Evolutionary conservation across 2,329 filamentous ascomycete species (phyloP).

Genomic region (Neonectria punicea): DNA sequence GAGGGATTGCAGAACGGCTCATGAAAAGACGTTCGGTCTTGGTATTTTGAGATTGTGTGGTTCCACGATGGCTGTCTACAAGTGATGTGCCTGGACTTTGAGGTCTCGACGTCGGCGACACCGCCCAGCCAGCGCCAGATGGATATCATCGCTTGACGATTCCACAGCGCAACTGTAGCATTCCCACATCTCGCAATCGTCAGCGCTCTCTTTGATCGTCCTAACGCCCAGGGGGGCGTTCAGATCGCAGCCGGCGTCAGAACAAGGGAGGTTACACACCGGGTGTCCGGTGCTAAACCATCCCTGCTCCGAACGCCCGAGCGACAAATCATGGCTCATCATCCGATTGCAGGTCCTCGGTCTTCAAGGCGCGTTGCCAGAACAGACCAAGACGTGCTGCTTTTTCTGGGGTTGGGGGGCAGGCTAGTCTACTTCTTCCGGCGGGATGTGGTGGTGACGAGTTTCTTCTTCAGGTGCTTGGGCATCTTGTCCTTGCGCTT

Average conservation of each 20-base stretch:
- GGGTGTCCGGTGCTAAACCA: conserved; percentile 42
- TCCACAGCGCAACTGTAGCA: conserved; percentile 11
- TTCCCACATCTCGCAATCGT: conserved; percentile 40
- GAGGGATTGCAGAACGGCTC: conserved; percentile 5
- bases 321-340: conserved; percentile 57
- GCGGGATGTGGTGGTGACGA: conserved; percentile 71
- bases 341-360: conserved; percentile 53
- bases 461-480: conserved; percentile 93
- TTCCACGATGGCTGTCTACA: conserved; percentile 11
- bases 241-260: conserved; percentile 50
- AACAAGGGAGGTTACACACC: conserved; percentile 54
- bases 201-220: conserved; percentile 68
- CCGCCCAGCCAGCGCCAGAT: conserved; percentile 3
- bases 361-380: conserved; percentile 2
- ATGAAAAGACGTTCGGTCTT: conserved; percentile 10
- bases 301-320: conserved; percentile 27
- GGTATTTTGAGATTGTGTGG: conserved; percentile 13
- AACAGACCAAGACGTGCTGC: background rate
- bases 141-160: conserved; percentile 26
- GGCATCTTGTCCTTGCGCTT: conserved; percentile 96
- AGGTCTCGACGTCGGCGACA: background rate
- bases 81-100: conserved; percentile 4
- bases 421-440: conserved; percentile 67
- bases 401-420: conserved; percentile 6
- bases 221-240: conserved; percentile 47